Evolutionary conservation across 306 rosid genomes (phyloP), one percentile per base, ranked within the genome.

Genomic region (Sicyos baderoa): DNA sequence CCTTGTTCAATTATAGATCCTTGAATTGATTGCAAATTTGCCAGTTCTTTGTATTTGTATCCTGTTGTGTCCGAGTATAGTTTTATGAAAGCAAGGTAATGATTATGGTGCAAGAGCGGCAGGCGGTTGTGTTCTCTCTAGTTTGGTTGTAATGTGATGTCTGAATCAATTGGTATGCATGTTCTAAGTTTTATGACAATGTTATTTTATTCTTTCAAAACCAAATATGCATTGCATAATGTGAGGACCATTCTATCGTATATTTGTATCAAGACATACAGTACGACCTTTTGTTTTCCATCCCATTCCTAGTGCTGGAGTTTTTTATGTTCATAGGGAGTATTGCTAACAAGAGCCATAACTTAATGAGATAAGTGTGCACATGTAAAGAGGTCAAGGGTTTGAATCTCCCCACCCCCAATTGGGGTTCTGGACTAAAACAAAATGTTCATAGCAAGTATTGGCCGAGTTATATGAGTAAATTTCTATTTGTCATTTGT

Each of bases 1-100:
- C 52, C 53, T 63, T 40, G 54, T 42, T 47, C 40, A 17, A 47
- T 21, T 22, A 5, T 37, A 37, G 44, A 37, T 37, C 45, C 11
- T 40, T 40, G 45, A 40, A 40, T 40, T 40, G 45, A 40, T 40
- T 7, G 45, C 7, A 6, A 37, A 5, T 37, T 37, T 5, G 9
- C 8, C 7, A 40, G 45, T 40, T 40, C 14, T 11, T 45, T 45
- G 12, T 45, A 45, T 45, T 40, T 2, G 0, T 40, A 40, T 45
- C 23, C 70, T 64, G 70, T 64, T 19, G 70, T 35, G 53, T 44
- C 53, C 12, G 54, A 9, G 53, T 18, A 64, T 19, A 64, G 53
- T 18, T 44, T 19, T 10, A 18, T 21, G 35, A 27, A 19, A 64
- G 35, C 35, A 29, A 29, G 32, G 32, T 64, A 64, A 32, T 0